A percentile compares a stretch with the other conserved stretches of the same genome.
Evolutionary conservation across 2,329 filamentous ascomycete species (phyloP).

Genomic region (Paecilomyces variotii): DNA sequence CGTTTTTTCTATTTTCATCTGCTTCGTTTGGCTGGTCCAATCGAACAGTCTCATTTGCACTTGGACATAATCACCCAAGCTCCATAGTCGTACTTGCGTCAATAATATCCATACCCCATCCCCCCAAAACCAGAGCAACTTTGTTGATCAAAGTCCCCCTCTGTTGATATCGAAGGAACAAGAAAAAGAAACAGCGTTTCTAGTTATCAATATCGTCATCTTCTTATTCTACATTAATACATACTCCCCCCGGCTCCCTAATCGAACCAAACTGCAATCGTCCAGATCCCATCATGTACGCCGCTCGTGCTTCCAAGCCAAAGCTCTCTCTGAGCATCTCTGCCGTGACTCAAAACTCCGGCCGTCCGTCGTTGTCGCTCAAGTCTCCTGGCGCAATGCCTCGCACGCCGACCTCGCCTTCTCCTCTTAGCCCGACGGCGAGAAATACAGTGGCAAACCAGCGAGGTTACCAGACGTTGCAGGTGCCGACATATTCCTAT

Average conservation of each 20-base stretch:
- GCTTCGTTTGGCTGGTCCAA: constrained; percentile 39
- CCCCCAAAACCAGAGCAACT: constrained; percentile 15
- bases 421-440: constrained; percentile 33
- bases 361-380: constrained; percentile 33
- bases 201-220: constrained; percentile 1
- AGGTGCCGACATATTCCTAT: constrained; percentile 35
- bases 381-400: constrained; percentile 35
- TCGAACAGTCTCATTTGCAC: constrained; percentile 18
- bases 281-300: constrained; percentile 16
- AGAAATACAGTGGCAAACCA: constrained; percentile 30
- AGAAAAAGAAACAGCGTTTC: constrained; percentile 4
- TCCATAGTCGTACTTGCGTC: constrained; percentile 12
- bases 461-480: constrained; percentile 31
- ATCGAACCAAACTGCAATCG: background rate
- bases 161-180: background rate
- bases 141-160: constrained; percentile 29
- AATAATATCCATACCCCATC: constrained; percentile 15
- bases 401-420: constrained; percentile 37
- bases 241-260: constrained; percentile 2
- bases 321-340: constrained; percentile 42
- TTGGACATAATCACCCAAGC: constrained; percentile 9
- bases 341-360: constrained; percentile 20
- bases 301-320: constrained; percentile 34
- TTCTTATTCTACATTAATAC: constrained; percentile 4
- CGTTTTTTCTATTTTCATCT: constrained; percentile 27